Percentiles rank a stretch among this genome's conserved stretches.
phyloP scores from a whole-genome alignment of 2,329 filamentous ascomycete species.

The Lithohypha guttulata region DNA sequence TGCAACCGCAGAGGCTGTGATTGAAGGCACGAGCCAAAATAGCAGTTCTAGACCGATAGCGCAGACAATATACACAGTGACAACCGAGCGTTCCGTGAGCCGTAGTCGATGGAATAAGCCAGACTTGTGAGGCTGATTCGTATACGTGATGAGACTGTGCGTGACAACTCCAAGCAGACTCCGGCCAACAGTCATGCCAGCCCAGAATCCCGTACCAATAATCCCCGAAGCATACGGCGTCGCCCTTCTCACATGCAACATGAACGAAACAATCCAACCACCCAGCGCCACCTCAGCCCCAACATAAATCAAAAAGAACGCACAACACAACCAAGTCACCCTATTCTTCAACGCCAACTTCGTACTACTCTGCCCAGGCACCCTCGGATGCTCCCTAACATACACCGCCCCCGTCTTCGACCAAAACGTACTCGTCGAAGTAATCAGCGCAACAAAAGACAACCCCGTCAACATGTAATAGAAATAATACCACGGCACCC shows the following conservation, averaged over 20 bases:
- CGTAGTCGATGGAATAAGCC: conserved; percentile 21
- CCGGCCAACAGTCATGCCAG: conserved; percentile 62
- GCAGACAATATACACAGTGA: conserved; percentile 50
- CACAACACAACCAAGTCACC: conserved; percentile 59
- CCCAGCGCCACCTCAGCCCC: conserved; percentile 61
- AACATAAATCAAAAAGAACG: conserved; percentile 66
- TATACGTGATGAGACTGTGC: conserved; percentile 25
- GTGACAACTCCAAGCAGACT: conserved; percentile 63
- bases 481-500: conserved; percentile 55
- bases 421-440: conserved; percentile 52
- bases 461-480: conserved; percentile 60
- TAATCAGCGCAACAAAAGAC: conserved; percentile 45
- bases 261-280: conserved; percentile 69
- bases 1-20: conserved; percentile 58
- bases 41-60: conserved; percentile 55
- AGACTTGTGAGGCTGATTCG: not conserved
- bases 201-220: conserved; percentile 63
- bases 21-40: conserved; percentile 68
- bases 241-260: conserved; percentile 65
- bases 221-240: conserved; percentile 62
- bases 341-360: conserved; percentile 21
- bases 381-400: conserved; percentile 36
- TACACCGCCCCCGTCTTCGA: conserved; percentile 47
- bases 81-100: conserved; percentile 56
- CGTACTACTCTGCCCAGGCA: conserved; percentile 29